phyloP scores from a whole-genome alignment of 306 rosid genomes.

The Begonia peltatifolia region DNA sequence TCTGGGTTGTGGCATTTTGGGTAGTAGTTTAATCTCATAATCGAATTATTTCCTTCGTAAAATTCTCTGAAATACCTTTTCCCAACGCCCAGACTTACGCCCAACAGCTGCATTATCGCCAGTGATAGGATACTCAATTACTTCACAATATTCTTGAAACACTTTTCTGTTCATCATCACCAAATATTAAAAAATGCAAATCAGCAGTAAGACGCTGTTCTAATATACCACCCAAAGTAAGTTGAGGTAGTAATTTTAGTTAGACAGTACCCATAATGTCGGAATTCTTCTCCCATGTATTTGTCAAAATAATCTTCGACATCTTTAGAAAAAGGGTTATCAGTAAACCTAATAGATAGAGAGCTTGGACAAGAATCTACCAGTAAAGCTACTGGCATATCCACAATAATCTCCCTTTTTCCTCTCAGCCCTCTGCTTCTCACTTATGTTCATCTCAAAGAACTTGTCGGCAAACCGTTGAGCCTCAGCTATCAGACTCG shows the following conservation, averaged over 20 bases:
- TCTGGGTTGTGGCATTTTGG: conserved; percentile 90
- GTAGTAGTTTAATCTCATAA: conserved; percentile 53
- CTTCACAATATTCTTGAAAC: conserved; percentile 68
- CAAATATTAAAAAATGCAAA: too few relatives aligned
- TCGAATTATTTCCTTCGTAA: conserved; percentile 28
- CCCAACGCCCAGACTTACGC: conserved; percentile 61
- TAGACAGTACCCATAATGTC: conserved; percentile 41
- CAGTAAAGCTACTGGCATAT: conserved; percentile 91
- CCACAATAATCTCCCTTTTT: conserved; percentile 79
- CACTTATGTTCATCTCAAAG: conserved; percentile 50
- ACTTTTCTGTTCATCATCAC: conserved; percentile 35
- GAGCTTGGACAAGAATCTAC: conserved; percentile 78
- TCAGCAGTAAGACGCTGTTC: too few relatives aligned
- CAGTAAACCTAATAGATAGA: conserved; percentile 11
- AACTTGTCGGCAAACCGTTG: conserved; percentile 55
- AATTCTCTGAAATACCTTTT: conserved; percentile 42
- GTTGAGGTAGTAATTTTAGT: too few relatives aligned
- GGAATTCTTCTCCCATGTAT: conserved; percentile 45
- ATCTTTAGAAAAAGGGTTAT: conserved; percentile 11
- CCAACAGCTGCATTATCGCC: conserved; percentile 22
- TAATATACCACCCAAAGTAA: too few relatives aligned
- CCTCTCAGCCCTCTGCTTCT: conserved; percentile 76
- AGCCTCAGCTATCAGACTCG: conserved; percentile 34
- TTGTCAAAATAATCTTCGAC: conserved; percentile 38
- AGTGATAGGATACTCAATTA: conserved; percentile 82